Conservation (phyloP, 441 rosid species). For the Erodium chrysanthum region DNA sequence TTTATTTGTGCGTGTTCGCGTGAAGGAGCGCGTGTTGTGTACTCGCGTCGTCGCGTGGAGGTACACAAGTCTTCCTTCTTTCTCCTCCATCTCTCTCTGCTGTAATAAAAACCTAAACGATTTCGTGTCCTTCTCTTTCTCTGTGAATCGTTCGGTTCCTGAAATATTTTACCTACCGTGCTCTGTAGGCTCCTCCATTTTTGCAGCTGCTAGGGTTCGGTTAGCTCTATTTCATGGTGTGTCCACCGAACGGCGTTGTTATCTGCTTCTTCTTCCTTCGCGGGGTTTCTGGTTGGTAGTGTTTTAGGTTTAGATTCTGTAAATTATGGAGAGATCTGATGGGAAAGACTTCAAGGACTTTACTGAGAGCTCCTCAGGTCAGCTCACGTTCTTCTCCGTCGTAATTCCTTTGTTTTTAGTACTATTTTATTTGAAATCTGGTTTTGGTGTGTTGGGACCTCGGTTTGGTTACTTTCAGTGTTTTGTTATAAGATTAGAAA, state of each 20-base stretch:
- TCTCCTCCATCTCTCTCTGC: background rate
- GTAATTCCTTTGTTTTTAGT: background rate
- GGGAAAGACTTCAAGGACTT: slow-evolving; percentile 39
- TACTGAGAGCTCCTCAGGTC: slow-evolving; percentile 45
- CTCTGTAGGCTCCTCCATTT: background rate
- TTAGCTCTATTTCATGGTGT: background rate
- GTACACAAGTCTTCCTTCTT: background rate
- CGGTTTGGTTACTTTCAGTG: background rate
- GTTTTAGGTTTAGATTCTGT: slow-evolving; percentile 22
- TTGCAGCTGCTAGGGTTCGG: background rate
- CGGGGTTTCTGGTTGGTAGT: background rate
- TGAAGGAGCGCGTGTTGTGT: background rate
- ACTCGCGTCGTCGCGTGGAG: background rate
- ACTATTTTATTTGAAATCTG: background rate
- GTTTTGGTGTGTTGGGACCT: background rate
- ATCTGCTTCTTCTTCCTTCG: background rate
- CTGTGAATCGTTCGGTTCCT: background rate
- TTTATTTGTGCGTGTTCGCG: background rate
- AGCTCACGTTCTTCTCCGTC: background rate
- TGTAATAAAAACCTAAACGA: background rate
- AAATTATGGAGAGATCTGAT: slow-evolving; percentile 59
- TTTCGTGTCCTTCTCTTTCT: background rate
- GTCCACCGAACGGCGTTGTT: background rate
- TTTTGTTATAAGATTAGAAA: background rate
- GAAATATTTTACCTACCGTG: background rate